Percentiles rank a stretch among this genome's conserved stretches.
These are phyloP conservation scores for Eudorina sp. DNA, from an alignment of 139 green algal species.

Conservation along the genomic window DNA sequence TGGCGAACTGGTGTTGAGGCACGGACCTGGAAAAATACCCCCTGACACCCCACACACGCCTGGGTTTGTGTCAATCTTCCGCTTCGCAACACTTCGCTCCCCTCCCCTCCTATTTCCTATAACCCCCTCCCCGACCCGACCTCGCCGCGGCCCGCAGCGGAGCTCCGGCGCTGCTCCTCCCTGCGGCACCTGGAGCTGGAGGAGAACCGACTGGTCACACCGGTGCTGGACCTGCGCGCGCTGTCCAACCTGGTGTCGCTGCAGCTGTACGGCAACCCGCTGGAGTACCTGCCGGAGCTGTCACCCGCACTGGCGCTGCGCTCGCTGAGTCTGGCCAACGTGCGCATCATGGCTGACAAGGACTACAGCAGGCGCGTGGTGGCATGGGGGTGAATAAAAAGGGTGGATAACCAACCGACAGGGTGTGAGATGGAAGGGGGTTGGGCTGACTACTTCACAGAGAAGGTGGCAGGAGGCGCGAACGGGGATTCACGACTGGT, in stretches of 20 bases:
- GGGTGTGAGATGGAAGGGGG: too few species aligned
- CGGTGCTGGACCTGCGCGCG: slow-evolving; percentile 80
- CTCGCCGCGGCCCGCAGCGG: slow-evolving; percentile 65
- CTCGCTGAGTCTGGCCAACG: slow-evolving; percentile 85
- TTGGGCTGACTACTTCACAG: too few species aligned
- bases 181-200: slow-evolving; percentile 90
- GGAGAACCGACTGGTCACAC: slow-evolving; percentile 85
- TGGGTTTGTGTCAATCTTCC: too few species aligned
- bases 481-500: too few species aligned
- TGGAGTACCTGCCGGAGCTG: slow-evolving; percentile 96
- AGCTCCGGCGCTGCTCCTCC: slow-evolving; percentile 76
- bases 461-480: too few species aligned
- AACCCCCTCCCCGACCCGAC: neutral
- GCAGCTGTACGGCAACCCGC: slow-evolving; percentile 89
- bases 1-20: too few species aligned
- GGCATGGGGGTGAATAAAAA: too few species aligned
- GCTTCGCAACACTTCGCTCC: too few species aligned
- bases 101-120: too few species aligned
- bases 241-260: slow-evolving; percentile 58
- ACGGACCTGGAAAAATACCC: too few species aligned
- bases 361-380: slow-evolving; percentile 61
- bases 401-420: too few species aligned
- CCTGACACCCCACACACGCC: too few species aligned
- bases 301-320: slow-evolving; percentile 77
- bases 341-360: slow-evolving; percentile 67